These are phyloP conservation scores for Tuber calosporum DNA, from an alignment of 495 filamentous ascomycete genomes.

Conservation along the genomic window DNA sequence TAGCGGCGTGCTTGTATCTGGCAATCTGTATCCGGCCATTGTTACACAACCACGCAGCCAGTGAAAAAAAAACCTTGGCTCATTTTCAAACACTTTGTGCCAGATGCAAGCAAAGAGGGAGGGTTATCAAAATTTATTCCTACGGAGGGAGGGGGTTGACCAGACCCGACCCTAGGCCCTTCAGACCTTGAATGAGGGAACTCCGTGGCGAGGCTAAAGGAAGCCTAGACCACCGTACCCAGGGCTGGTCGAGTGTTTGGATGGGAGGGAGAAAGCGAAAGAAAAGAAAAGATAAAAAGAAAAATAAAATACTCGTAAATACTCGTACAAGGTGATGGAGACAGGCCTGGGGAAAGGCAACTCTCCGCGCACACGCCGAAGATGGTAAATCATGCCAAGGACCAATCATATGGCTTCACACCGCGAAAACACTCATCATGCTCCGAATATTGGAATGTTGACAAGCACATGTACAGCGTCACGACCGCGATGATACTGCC, in stretches of 20 bases:
- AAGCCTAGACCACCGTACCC: not conserved
- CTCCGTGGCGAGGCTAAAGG: not conserved
- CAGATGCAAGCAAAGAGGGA: not conserved
- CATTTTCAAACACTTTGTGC: too few species aligned
- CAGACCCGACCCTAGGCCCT: not conserved
- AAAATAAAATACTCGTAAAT: too few species aligned
- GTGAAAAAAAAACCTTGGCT: too few species aligned
- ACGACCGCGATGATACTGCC: not conserved
- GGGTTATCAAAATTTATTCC: not conserved
- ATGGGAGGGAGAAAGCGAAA: constrained; percentile 13
- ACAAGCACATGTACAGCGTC: not conserved
- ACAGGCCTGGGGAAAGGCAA: constrained; percentile 32
- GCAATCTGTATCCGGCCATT: too few species aligned
- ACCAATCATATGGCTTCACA: constrained; percentile 30
- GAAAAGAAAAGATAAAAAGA: too few species aligned
- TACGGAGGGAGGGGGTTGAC: too few species aligned
- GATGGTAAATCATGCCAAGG: constrained; percentile 19
- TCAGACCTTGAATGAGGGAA: not conserved
- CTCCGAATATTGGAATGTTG: constrained; percentile 1
- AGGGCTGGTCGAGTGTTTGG: not conserved
- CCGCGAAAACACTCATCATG: constrained; percentile 9
- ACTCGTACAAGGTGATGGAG: constrained; percentile 31
- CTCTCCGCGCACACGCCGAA: constrained; percentile 24
- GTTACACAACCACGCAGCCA: too few species aligned
- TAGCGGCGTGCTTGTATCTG: not conserved